Conservation (phyloP, 306 rosid species). For the Cicer chorassanicum region DNA sequence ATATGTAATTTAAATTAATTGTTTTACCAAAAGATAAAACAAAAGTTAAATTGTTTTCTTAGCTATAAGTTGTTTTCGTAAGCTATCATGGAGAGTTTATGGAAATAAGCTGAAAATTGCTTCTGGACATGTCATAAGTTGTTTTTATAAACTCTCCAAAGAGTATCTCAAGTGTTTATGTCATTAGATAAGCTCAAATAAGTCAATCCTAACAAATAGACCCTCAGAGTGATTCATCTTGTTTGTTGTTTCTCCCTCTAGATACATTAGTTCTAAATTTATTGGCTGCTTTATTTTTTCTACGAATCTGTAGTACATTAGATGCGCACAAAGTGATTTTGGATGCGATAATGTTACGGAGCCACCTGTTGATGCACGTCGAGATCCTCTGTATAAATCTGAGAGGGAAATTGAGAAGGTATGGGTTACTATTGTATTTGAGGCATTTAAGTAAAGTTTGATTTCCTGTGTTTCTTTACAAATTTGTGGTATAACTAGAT, state of each 20-base stretch:
- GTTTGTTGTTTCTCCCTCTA: background rate
- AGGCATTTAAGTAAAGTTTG: conserved; percentile 7
- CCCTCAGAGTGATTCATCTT: background rate
- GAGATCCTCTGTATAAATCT: conserved; percentile 86
- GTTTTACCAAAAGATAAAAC: no score
- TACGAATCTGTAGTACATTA: conserved; percentile 69
- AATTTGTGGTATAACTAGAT: background rate
- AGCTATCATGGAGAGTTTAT: no score
- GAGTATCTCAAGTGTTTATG: no score
- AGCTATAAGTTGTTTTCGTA: no score
- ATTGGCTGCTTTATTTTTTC: conserved; percentile 28
- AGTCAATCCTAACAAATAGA: no score
- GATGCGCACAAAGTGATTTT: conserved; percentile 85
- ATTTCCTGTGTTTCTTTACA: conserved; percentile 12
- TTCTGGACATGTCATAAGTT: no score
- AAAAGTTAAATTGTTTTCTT: no score
- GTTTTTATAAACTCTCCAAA: no score
- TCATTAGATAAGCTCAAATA: no score
- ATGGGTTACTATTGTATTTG: conserved; percentile 34
- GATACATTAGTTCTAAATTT: background rate
- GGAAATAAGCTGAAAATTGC: no score
- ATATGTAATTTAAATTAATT: no score
- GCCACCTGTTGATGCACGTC: conserved; percentile 92
- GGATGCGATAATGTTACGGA: conserved; percentile 85
- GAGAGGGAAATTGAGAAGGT: conserved; percentile 85